Base-by-base conservation (phyloP, 2,329 filamentous ascomycete species). In the Fusarium continuum region DNA sequence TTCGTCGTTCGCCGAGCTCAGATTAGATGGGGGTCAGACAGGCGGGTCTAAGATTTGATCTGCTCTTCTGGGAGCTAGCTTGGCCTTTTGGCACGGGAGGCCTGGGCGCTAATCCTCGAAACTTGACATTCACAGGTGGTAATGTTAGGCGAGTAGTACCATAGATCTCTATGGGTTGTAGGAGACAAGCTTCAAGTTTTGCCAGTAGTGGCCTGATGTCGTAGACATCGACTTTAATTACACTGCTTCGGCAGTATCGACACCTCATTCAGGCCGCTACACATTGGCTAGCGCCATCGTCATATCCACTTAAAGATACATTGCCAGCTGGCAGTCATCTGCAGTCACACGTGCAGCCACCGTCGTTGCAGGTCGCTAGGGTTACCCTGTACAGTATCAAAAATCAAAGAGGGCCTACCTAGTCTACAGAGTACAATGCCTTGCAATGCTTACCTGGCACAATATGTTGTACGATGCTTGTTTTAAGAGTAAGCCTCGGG, bases 311-410 rank as follows among this genome's bases (percentile, higher is more conserved):
- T 54, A 23, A 43, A 17, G 31, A 45, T 58, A 54, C 38, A 53
- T 63, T 65, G 70, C 70, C 70, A 72, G 69, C 66, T 72, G 70
- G 70, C 70, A 70, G 61, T 72, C 65, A 69, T 65, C 63, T 69
- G 67, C 49, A 54, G 52, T 47, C 56, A 62, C 70, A 70, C 67
- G 68, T 70, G 70, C 64, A 43, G 31, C 46, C 25, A 34, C 32
- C 17, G 16, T 36, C 50, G 29, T 40, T 41, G 43, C 39, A 46
- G 34, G 50, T 19, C 10, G 23, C 43, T 10, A 38, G 29, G 41
- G 32, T 45, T 64, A 66, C 63, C 63, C 63, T 67, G 49, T 53
- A 67, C 48, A 20, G 28, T 31, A n/a, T 35, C 17, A 17, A 64
- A 41, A 39, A 26, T 40, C 16, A n/a, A 28, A 16, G 3, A 35